Evolutionary conservation across 495 filamentous ascomycete genomes (phyloP).

Genomic region (Immersiella caudata): DNA sequence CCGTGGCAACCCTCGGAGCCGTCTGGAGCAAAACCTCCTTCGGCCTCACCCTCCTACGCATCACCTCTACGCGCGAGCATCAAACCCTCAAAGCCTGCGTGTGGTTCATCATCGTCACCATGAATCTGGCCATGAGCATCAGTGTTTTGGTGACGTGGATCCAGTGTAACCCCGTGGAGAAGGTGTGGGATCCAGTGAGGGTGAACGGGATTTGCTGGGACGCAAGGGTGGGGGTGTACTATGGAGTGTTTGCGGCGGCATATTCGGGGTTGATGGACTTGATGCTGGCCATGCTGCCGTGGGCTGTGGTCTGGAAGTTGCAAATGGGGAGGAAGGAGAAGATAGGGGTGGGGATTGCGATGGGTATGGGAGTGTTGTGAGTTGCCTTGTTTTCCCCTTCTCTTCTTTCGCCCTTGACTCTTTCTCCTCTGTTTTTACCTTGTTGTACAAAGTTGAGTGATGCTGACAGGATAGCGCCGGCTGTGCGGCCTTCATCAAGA

Average conservation of each 20-base stretch:
- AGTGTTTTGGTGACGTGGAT: slow-evolving; percentile 31
- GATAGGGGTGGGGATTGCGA: slow-evolving; percentile 42
- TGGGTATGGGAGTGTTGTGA: slow-evolving; percentile 48
- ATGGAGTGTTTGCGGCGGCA: slow-evolving; percentile 31
- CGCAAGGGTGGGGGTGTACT: slow-evolving; percentile 21
- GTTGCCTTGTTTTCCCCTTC: no score
- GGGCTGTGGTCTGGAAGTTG: slow-evolving; percentile 39
- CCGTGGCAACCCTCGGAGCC: slow-evolving; percentile 31
- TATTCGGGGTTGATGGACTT: slow-evolving; percentile 44
- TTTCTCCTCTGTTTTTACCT: background rate
- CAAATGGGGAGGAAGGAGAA: slow-evolving; percentile 43
- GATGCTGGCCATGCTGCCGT: slow-evolving; percentile 40
- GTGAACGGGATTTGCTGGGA: slow-evolving; percentile 28
- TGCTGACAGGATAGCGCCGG: slow-evolving; percentile 29
- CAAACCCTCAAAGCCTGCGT: slow-evolving; percentile 11
- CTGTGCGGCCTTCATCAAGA: slow-evolving; percentile 36
- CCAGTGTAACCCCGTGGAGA: slow-evolving; percentile 34
- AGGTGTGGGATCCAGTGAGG: slow-evolving; percentile 22
- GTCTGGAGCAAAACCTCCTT: slow-evolving; percentile 46
- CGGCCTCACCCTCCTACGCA: slow-evolving; percentile 38
- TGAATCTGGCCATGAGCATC: slow-evolving; percentile 34
- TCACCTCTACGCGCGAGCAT: slow-evolving; percentile 29
- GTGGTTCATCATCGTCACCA: slow-evolving; percentile 34
- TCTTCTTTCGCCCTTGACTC: no score
- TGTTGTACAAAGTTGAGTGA: background rate